Evolutionary conservation across 768 basidiomycete species (phyloP).

Genomic region (Sarcomyxa edulis): DNA sequence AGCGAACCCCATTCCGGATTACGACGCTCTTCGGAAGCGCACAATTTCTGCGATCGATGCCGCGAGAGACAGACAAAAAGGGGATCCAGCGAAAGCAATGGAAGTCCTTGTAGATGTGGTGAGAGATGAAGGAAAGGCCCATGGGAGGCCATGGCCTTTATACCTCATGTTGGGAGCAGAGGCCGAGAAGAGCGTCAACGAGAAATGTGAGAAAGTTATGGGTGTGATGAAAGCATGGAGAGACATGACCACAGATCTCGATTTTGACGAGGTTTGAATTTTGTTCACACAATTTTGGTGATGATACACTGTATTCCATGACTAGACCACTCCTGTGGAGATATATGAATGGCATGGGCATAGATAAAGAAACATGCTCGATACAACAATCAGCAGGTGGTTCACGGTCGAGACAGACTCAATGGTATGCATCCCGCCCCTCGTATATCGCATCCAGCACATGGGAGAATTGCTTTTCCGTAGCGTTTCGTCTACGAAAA

Average conservation of each 20-base stretch:
- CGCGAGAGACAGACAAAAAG: constrained; percentile 40
- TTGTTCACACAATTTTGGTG: too few relatives aligned
- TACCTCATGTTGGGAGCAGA: constrained; percentile 49
- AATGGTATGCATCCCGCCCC: too few relatives aligned
- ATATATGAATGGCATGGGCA: too few relatives aligned
- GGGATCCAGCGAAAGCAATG: constrained; percentile 58
- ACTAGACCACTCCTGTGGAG: too few relatives aligned
- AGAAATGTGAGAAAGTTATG: constrained; percentile 41
- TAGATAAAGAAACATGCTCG: too few relatives aligned
- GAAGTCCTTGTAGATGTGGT: constrained; percentile 41
- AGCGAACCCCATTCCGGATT: constrained; percentile 39
- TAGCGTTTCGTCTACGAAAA: too few relatives aligned
- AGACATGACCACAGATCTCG: constrained; percentile 41
- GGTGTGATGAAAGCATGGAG: constrained; percentile 48
- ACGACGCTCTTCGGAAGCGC: constrained; percentile 36
- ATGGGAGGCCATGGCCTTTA: constrained; percentile 40
- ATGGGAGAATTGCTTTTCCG: too few relatives aligned
- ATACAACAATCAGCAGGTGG: too few relatives aligned
- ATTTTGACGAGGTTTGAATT: neutral
- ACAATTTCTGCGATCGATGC: constrained; percentile 24
- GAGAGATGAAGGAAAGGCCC: constrained; percentile 45
- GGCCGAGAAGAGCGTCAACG: constrained; percentile 44
- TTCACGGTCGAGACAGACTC: too few relatives aligned
- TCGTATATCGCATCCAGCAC: too few relatives aligned
- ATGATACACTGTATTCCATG: too few relatives aligned